These are phyloP conservation scores for Lojkania enalia DNA, from an alignment of 2,329 filamentous ascomycete species.

Conservation along the genomic window DNA sequence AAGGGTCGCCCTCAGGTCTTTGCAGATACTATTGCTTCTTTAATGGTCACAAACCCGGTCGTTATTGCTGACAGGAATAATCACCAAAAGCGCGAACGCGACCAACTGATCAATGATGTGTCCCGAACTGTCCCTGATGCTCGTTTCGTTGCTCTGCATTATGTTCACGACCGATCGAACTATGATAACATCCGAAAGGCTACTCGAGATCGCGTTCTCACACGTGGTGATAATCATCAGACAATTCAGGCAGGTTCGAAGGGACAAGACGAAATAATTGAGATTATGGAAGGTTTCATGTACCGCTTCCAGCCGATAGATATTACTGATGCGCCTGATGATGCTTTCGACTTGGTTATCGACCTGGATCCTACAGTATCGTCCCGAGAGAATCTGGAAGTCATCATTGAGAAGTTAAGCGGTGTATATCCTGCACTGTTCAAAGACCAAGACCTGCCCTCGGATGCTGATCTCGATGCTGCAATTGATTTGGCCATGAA, in stretches of 20 bases:
- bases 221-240: constrained; percentile 93
- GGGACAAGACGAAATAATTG: constrained; percentile 71
- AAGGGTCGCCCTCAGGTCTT: constrained; percentile 76
- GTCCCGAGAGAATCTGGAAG: constrained; percentile 87
- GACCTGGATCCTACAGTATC: constrained; percentile 75
- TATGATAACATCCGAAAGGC: constrained; percentile 73
- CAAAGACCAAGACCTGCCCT: constrained; percentile 63
- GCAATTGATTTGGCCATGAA: constrained; percentile 76
- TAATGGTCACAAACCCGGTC: constrained; percentile 66
- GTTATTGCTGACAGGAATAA: constrained; percentile 96
- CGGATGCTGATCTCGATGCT: constrained; percentile 71
- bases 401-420: constrained; percentile 70
- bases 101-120: constrained; percentile 84
- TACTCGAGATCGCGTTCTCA: constrained; percentile 77
- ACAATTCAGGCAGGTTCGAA: constrained; percentile 88
- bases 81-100: constrained; percentile 81
- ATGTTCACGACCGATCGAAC: constrained; percentile 71
- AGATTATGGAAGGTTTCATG: constrained; percentile 95
- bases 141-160: constrained; percentile 83
- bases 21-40: constrained; percentile 67
- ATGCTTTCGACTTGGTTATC: constrained; percentile 81
- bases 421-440: constrained; percentile 78
- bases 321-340: constrained; percentile 69
- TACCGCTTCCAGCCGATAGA: constrained; percentile 80
- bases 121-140: constrained; percentile 62